A percentile compares a stretch with the other conserved stretches of the same genome.
These are phyloP conservation scores for Phytophthora gonapodyides DNA, from an alignment of 352 stramenopile genomes.

Conservation along the genomic window DNA sequence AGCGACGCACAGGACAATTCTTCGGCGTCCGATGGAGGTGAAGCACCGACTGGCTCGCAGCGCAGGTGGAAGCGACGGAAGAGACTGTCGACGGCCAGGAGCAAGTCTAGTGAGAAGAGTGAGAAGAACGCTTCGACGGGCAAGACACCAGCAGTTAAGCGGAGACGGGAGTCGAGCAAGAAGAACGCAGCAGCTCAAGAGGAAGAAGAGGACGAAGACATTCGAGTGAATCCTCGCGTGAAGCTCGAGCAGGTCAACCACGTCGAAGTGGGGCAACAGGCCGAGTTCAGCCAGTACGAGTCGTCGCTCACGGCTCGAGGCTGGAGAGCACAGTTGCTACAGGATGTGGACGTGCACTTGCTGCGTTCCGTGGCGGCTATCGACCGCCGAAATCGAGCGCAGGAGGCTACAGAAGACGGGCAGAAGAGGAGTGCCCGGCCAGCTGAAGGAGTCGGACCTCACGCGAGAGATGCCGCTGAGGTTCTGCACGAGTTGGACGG, in stretches of 20 bases:
- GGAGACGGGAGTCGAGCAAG: slow-evolving; percentile 9
- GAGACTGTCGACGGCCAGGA: slow-evolving; percentile 34
- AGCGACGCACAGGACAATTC: slow-evolving; percentile 9
- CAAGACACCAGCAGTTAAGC: slow-evolving; percentile 2
- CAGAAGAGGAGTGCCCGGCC: slow-evolving; percentile 17
- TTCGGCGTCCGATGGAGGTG: slow-evolving; percentile 1
- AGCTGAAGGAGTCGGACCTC: slow-evolving; percentile 24
- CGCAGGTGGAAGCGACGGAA: slow-evolving; percentile 45
- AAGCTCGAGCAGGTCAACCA: slow-evolving; percentile 22
- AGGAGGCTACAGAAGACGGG: slow-evolving; percentile 3
- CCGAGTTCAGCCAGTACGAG: slow-evolving; percentile 33
- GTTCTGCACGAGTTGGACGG: slow-evolving; percentile 33
- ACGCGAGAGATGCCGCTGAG: slow-evolving; percentile 29
- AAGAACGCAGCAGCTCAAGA: slow-evolving; percentile 3
- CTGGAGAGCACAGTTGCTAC: slow-evolving; percentile 35
- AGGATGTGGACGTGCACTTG: slow-evolving; percentile 40
- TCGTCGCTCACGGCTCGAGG: slow-evolving; percentile 29
- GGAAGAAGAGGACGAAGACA: slow-evolving; percentile 7
- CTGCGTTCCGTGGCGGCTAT: slow-evolving; percentile 29
- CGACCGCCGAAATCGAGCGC: slow-evolving; percentile 23
- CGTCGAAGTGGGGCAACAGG: slow-evolving; percentile 19
- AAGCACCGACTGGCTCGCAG: background rate
- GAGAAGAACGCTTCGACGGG: background rate
- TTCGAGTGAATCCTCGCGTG: slow-evolving; percentile 19
- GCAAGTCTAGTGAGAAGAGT: slow-evolving; percentile 17